Base-by-base conservation (phyloP, 805 yeast species). In the Ogataea naganishii region DNA sequence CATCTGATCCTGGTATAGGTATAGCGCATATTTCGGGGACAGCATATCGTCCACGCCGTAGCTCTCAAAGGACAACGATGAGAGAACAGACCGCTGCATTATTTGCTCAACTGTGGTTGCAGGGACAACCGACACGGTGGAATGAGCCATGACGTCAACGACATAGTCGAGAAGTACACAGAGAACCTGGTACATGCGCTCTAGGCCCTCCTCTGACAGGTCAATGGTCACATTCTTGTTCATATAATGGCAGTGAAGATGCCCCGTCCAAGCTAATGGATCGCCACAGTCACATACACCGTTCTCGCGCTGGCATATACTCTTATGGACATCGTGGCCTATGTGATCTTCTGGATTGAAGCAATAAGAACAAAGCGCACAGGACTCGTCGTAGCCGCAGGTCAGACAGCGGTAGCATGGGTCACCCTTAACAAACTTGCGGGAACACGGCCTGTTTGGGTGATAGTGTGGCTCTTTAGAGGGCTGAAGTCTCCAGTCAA, bases 221-320 rank as follows among this genome's bases (percentile, higher is more conserved):
- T 39, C 39, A 13, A 35, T 36, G 7, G 46, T 36, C 5, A 40
- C 46, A 4, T 47, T 48, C 5, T 42, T 51, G 6, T 56, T 53
- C 26, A 52, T 55, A 27, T 64, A 47, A 13, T 62, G 60, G 49
- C 95, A 84, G 10, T 58, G 45, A 24, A 74, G 58, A 1, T 63
- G 53, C 11, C 51, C 52, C 4, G 61, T 66, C 86, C 94, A 85
- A 0, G 94, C 94, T 46, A 82, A 94, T 0, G 75, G 72, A 45
- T 85, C 95, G 4, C 95, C 95, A 51, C 95, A 84, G 46, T 84
- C 95, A 50, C 94, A 81, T 13, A 79, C 80, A 0, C 92, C 92
- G 35, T 66, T 80, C 36, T 73, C 80, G 30, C 82, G 62, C 24
- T 71, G 72, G 34, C 79, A 70, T 6, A 81, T 72, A 23, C 72